phyloP scores from a whole-genome alignment of 225 moss, liverwort and hornwort genomes.

The Pleurozium schreberi region DNA sequence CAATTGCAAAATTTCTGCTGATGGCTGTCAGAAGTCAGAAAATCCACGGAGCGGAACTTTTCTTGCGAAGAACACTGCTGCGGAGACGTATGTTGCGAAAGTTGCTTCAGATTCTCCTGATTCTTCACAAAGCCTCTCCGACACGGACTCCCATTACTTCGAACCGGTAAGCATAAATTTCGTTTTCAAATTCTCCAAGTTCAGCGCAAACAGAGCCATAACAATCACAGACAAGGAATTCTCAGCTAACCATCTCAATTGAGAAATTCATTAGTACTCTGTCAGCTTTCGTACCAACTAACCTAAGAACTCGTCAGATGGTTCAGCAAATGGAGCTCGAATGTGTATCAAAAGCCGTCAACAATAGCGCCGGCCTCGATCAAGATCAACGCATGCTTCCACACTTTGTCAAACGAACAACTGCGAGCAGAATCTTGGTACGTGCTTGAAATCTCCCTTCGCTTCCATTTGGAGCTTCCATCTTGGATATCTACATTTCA shows the following conservation, averaged over 20 bases:
- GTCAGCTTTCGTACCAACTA: background rate
- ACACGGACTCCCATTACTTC: conserved; percentile 1
- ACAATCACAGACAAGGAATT: background rate
- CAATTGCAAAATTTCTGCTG: background rate
- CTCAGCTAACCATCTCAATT: background rate
- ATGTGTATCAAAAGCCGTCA: background rate
- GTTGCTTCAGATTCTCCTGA: background rate
- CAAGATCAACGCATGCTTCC: background rate
- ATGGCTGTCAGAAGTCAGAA: background rate
- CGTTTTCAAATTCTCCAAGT: background rate
- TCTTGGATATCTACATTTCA: background rate
- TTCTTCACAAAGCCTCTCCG: background rate
- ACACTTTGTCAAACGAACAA: background rate
- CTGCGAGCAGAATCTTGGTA: background rate
- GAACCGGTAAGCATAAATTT: background rate
- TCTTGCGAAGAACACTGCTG: background rate
- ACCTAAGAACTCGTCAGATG: background rate
- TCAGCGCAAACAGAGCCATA: background rate
- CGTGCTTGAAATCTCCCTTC: background rate
- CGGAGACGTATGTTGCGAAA: background rate
- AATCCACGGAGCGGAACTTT: background rate
- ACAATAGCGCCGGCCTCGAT: background rate
- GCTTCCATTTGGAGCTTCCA: background rate
- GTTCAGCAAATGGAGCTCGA: background rate
- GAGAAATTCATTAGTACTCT: background rate